These are phyloP conservation scores for Penicillium sp. DNA, from an alignment of 2,329 filamentous ascomycete species.

Conservation along the genomic window DNA sequence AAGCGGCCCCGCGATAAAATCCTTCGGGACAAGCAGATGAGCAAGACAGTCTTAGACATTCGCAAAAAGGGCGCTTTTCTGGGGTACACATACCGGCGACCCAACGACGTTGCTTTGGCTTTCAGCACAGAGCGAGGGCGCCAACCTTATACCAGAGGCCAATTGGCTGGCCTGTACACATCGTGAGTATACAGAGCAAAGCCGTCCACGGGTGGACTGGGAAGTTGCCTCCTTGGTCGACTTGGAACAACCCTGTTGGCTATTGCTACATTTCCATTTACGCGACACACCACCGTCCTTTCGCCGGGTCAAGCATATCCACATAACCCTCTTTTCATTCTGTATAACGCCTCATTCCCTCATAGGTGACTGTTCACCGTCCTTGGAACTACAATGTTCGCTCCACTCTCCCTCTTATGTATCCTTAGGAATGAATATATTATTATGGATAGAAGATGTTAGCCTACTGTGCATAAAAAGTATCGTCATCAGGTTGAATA, in stretches of 20 bases:
- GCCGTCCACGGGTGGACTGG: neutral
- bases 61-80: slow-evolving; percentile 81
- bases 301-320: neutral
- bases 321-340: neutral
- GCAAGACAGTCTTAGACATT: slow-evolving; percentile 69
- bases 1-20: slow-evolving; percentile 83
- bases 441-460: neutral
- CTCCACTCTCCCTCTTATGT: neutral
- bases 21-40: slow-evolving; percentile 68
- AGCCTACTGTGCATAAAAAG: neutral
- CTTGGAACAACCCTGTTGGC: neutral
- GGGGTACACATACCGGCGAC: slow-evolving; percentile 77
- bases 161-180: slow-evolving; percentile 28
- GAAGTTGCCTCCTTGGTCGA: neutral
- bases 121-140: slow-evolving; percentile 36
- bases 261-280: neutral
- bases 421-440: slow-evolving; percentile 13
- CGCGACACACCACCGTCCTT: neutral
- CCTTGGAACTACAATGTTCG: neutral
- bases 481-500: neutral
- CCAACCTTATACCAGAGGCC: slow-evolving; percentile 22
- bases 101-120: slow-evolving; percentile 36
- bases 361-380: neutral
- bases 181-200: neutral
- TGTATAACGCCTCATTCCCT: neutral